Evolutionary conservation across 2,329 filamentous ascomycete species (phyloP), one percentile per base, ranked within the genome.

Genomic region (Chaetomium sp.): DNA sequence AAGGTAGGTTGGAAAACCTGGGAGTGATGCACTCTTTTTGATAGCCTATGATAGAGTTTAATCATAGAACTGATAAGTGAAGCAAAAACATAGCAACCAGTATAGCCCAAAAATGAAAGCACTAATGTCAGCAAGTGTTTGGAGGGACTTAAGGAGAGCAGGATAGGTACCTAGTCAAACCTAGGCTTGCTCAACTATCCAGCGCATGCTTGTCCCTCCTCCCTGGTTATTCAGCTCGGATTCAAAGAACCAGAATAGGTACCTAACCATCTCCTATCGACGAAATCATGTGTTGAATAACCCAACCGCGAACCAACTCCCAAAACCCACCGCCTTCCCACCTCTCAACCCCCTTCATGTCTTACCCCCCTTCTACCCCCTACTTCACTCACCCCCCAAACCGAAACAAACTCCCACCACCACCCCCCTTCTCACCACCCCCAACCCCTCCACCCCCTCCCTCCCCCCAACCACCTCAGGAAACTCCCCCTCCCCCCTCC

Each of bases 401-500:
- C 25, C 27, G 9, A n/a, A 45, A 10, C 6, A 21, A 47, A n/a
- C 35, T 35, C 35, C 23, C 27, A 47, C 21, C n/a, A 9, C 50
- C 23, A 29, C 33, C 25, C 21, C 25, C 35, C n/a, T 19, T n/a
- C n/a, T n/a, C n/a, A n/a, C n/a, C n/a, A n/a, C 38, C 38, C 51
- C 38, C 23, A 47, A 47, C 42, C 35, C 21, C 54, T 25, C 25
- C 25, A 6, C 9, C 55, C 25, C 60, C 31, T 21, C 49, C 31
- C 56, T 6, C n/a, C 10, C 45, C 60, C 31, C 31, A 33, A 58
- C 13, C 33, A 1, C 23, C 27, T 3, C 38, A 49, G 29, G 56
- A 49, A 57, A 63, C 19, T 13, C 55, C n/a, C 61, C 49, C 33
- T 6, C 42, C 7, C 33, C 49, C 54, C 29, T 4, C 53, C 53